Evolutionary conservation across 768 basidiomycete species (phyloP).

Genomic region (Suillus lakei): DNA sequence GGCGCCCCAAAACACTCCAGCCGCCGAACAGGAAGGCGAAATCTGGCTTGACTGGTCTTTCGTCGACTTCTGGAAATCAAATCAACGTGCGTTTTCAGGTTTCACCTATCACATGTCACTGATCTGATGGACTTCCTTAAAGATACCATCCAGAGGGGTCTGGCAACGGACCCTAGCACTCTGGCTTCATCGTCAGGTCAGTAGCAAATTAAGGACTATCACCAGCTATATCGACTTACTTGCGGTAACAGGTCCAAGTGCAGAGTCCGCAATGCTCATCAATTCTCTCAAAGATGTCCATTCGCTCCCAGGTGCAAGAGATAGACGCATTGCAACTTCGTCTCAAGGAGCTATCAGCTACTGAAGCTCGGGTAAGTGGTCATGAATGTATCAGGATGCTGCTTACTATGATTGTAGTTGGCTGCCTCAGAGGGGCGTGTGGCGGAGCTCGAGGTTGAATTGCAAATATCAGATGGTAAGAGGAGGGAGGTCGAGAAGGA

Average conservation of each 20-base stretch:
- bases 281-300: constrained; percentile 80
- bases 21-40: constrained; percentile 69
- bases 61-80: constrained; percentile 98
- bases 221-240: neutral
- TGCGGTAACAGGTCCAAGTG: constrained; percentile 56
- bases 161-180: constrained; percentile 71
- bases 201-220: constrained; percentile 17
- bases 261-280: constrained; percentile 82
- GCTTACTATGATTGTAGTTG: constrained; percentile 37
- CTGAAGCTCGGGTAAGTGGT: constrained; percentile 42
- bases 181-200: constrained; percentile 63
- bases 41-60: constrained; percentile 99
- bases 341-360: constrained; percentile 47
- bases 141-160: constrained; percentile 80
- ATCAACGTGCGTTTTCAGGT: constrained; percentile 69
- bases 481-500: constrained; percentile 90
- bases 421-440: constrained; percentile 52
- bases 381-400: neutral
- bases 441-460: constrained; percentile 47
- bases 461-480: constrained; percentile 62
- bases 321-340: constrained; percentile 70
- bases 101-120: neutral
- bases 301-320: constrained; percentile 81
- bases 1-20: constrained; percentile 11
- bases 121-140: constrained; percentile 5